Evolutionary conservation across 2,329 filamentous ascomycete species (phyloP), one percentile per base, ranked within the genome.

Genomic region (Purpureocillium takamizusanense): DNA sequence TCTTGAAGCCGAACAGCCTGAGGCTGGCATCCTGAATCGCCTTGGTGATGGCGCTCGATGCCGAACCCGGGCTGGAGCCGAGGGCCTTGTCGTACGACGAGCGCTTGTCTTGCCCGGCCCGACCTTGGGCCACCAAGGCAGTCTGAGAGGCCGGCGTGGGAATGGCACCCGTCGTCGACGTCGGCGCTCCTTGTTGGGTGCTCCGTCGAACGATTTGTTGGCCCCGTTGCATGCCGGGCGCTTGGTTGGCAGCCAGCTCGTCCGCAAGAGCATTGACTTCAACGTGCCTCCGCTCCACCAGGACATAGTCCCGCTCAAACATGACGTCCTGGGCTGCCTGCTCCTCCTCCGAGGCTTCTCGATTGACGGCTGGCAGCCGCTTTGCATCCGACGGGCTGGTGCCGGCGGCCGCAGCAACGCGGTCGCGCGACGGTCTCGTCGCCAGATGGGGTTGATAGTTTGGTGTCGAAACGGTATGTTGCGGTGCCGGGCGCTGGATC

Each of bases 241-340:
- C 62, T 47, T 85, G 84, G 52, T 85, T 90, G 37, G 88, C 84
- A 33, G 87, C 89, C 55, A 98, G 69, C 61, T 97, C 90, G 60
- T 98, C 92, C 16, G 92, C 92, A 52, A 98, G 83, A 3, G 92
- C 92, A 58, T 98, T 97, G 36, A 98, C 90, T 59, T 97, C 90
- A 10, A 98, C 89, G 15, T 88, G 84, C 47, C 83, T 81, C 66
- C 95, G 95, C 65, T 98, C 92, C 11, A 98, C 86, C 18, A 97
- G 72, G 15, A 98, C 90, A 52, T 97, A 98, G 48, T 97, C 92
- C 47, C 90, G 79, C 56, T 95, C 89, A 50, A 94, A 84, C 1
- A 85, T 85, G 35, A 94, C 80, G 46, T 97, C 90, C 51, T 94
- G 86, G 3, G 86, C 87, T 4, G 82, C 83, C 54, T 69, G 76